phyloP scores from a whole-genome alignment of 164 flowering plant species.

The Aristolochia fimbriata region DNA sequence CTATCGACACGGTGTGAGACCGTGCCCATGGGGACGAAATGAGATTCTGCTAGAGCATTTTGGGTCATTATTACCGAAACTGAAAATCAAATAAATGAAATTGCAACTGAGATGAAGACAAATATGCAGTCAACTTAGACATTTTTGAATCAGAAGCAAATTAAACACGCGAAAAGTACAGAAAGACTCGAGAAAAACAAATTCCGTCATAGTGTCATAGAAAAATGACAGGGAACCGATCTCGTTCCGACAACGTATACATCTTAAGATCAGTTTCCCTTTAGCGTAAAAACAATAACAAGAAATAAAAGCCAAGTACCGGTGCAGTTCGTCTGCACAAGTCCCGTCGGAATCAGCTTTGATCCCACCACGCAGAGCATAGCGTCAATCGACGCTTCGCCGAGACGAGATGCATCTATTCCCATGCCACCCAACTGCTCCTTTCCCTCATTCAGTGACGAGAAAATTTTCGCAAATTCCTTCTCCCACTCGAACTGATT shows the following conservation, averaged over 20 bases:
- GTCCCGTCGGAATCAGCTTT: slow-evolving; percentile 43
- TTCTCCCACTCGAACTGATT: slow-evolving; percentile 21
- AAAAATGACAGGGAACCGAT: too few relatives aligned
- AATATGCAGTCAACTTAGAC: too few relatives aligned
- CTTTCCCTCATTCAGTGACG: slow-evolving; percentile 9
- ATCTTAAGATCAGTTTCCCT: not conserved
- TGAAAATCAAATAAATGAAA: too few relatives aligned
- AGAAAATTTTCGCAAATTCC: slow-evolving; percentile 6
- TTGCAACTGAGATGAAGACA: too few relatives aligned
- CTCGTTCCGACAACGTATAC: too few relatives aligned
- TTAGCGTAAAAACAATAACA: not conserved
- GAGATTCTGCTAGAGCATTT: too few relatives aligned
- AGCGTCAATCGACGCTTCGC: slow-evolving; percentile 25
- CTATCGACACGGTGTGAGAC: too few relatives aligned
- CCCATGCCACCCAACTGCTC: slow-evolving; percentile 8
- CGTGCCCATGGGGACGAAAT: too few relatives aligned
- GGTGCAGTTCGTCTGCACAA: slow-evolving; percentile 21
- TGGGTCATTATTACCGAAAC: too few relatives aligned
- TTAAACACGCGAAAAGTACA: not conserved
- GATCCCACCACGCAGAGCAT: slow-evolving; percentile 55
- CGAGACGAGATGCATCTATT: slow-evolving; percentile 15
- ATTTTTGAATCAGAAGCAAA: too few relatives aligned
- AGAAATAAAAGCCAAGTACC: slow-evolving; percentile 24
- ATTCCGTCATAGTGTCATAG: not conserved
- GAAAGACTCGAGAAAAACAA: not conserved